Base-by-base conservation (phyloP, 441 rosid genomes). In the Pelargonium citronellum region DNA sequence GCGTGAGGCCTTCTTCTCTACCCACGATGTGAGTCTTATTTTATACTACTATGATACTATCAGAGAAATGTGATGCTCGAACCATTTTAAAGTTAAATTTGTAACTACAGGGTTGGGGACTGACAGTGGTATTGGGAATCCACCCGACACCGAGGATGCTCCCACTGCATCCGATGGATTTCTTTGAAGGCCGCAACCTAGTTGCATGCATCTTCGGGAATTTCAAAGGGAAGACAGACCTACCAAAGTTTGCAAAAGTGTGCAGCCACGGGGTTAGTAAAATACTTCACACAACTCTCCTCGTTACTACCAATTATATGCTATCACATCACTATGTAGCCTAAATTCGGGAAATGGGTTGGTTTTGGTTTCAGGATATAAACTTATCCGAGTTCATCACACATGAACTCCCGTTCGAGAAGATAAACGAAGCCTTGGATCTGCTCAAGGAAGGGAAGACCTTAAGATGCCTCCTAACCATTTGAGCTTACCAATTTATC, bases 121-220 rank as follows among this genome's bases (percentile, higher is more conserved):
- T 69, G 72, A 82, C 85, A 0, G 74, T 78, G 6, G 7, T 80
- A 2, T 34, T 82, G 16, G 87, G 87, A 10, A 75, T 82, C 20
- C 80, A 84, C 55, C 19, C 79, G 2, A 73, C 41, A 27, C 83
- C 87, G 0, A 51, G 67, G 51, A 34, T 43, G 9, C 62, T 82
- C 9, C 84, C 82, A 0, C 39, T 80, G 41, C 85, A 82, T 71
- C 87, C 85, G 2, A 82, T 80, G 85, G 85, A 84, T 70, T 27
- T 84, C 67, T 82, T 84, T 41, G 75, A 49, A 12, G 85, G 85
- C 1, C 71, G 80, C 7, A 70, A 55, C 63, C 71, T 84, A 71
- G 68, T 24, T 9, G 84, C 73, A 10, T 76, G 80, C 0, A 0
- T 72, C 55, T 82, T 82, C 10, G 84, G 85, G 1, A 75, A 67